These are phyloP conservation scores for Boletus pseudo-olivaceus DNA, from an alignment of 768 basidiomycete genomes.

Conservation along the genomic window DNA sequence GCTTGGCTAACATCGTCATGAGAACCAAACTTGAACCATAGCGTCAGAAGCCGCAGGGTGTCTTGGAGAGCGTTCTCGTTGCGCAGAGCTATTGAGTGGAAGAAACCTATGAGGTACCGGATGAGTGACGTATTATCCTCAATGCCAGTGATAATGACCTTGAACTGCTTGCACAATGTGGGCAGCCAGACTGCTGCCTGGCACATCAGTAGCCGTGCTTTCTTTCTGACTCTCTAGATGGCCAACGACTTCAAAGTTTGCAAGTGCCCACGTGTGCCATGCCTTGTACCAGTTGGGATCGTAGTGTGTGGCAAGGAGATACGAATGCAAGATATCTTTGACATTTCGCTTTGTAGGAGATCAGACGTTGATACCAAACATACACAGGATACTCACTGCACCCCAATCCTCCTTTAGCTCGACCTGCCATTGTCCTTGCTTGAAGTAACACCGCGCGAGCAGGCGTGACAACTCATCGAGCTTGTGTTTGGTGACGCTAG, in stretches of 20 bases:
- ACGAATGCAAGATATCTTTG: conserved; percentile 79
- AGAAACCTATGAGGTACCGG: conserved; percentile 62
- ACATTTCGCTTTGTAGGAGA: conserved; percentile 59
- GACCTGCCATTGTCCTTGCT: conserved; percentile 92
- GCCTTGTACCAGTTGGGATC: conserved; percentile 99
- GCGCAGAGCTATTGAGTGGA: conserved; percentile 88
- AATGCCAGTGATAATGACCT: conserved; percentile 42
- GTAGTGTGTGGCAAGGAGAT: conserved; percentile 83
- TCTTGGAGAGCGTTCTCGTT: conserved; percentile 93
- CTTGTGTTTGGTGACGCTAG: conserved; percentile 55
- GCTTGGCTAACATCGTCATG: conserved; percentile 87
- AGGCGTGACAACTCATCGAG: conserved; percentile 73
- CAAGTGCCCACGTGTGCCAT: conserved; percentile 98
- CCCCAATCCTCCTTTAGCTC: conserved; percentile 78
- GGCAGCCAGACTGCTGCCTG: conserved; percentile 60
- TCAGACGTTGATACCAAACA: conserved; percentile 9
- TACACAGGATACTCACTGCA: conserved; percentile 46
- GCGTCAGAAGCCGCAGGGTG: conserved; percentile 83
- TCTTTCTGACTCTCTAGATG: conserved; percentile 69
- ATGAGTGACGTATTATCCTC: conserved; percentile 11
- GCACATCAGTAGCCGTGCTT: conserved; percentile 52
- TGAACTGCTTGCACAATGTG: conserved; percentile 93
- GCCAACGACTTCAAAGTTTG: conserved; percentile 91
- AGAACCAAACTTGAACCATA: conserved; percentile 98
- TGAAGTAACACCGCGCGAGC: conserved; percentile 95